A percentile compares a stretch with the other conserved stretches of the same genome.
These are phyloP conservation scores for Capronia coronata DNA, from an alignment of 2,329 filamentous ascomycete species.

Conservation along the genomic window DNA sequence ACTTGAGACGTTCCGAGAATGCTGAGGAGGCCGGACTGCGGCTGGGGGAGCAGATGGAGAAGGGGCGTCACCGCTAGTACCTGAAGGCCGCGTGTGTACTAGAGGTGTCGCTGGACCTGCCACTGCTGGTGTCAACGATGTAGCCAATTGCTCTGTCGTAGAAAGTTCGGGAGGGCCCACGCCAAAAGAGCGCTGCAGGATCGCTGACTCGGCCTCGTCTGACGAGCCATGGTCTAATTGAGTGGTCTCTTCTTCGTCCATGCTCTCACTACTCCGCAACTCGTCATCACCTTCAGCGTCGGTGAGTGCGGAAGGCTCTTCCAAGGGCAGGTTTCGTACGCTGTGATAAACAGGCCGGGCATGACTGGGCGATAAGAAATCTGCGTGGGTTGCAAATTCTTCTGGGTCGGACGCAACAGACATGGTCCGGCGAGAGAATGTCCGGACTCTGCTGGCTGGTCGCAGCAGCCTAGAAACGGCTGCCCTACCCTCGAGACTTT, in stretches of 20 bases:
- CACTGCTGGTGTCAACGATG: not conserved
- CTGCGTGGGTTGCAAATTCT: slow-evolving; percentile 36
- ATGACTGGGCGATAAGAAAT: slow-evolving; percentile 33
- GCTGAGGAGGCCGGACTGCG: slow-evolving; percentile 38
- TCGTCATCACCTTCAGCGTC: slow-evolving; percentile 89
- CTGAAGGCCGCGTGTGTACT: not conserved
- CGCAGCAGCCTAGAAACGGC: slow-evolving; percentile 44
- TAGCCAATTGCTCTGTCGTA: not conserved
- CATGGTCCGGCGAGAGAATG: slow-evolving; percentile 47
- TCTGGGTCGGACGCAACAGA: slow-evolving; percentile 55
- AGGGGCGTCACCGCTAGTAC: not conserved
- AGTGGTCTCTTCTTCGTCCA: slow-evolving; percentile 42
- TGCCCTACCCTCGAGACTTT: slow-evolving; percentile 52
- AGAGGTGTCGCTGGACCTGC: not conserved
- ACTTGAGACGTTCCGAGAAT: slow-evolving; percentile 69
- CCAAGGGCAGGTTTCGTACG: slow-evolving; percentile 40
- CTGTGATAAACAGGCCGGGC: slow-evolving; percentile 36
- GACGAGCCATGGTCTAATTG: slow-evolving; percentile 10
- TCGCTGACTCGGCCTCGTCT: not conserved
- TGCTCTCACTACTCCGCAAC: slow-evolving; percentile 72
- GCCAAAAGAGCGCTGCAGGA: not conserved
- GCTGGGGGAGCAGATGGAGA: slow-evolving; percentile 8
- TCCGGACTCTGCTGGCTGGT: slow-evolving; percentile 32
- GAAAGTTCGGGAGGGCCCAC: slow-evolving; percentile 10
- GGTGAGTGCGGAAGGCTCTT: slow-evolving; percentile 51